Base-by-base conservation (phyloP, 768 basidiomycete species). In the Amyloporia xantha region DNA sequence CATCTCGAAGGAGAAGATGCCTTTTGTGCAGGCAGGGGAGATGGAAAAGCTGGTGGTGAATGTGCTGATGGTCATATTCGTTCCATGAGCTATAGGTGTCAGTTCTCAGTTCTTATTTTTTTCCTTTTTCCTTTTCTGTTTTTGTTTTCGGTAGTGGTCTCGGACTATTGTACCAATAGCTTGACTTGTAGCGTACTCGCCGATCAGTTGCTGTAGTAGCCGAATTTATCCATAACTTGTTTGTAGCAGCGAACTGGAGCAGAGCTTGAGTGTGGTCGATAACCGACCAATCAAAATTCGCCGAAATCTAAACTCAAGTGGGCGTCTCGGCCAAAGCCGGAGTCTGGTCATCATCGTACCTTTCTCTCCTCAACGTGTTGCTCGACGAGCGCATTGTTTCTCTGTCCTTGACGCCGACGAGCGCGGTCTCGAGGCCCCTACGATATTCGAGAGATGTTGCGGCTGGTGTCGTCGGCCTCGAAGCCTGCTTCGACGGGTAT, bases 41-140 rank as follows among this genome's bases (percentile, higher is more conserved):
- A 59, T 89, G 60, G 80, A 86, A 61, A 88, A 82, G 65, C 62
- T 90, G 48, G 73, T 87, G 4, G 84, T 90, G 19, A 89, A 90
- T 62, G 76, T 80, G n/a, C 62, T 89, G 44, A 57, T 90, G 40
- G 82, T 89, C 20, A 77, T 81, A 3, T 89, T 71, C 53, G 77
- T 89, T 54, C 79, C 81, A 41, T 84, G 41, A 49, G 24, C n/a
- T n/a, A n/a, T n/a, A n/a, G n/a, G n/a, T n/a, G n/a, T n/a, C n/a
- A n/a, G n/a, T 6, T 25, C 10, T n/a, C 24, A 21, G 4, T 21
- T 3, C 10, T 24, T 24, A 15, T 15, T 41, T 13, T 27, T 7
- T 3, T 5, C 28, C 28, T 27, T 17, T n/a, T 19, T 13, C 17
- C 19, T 45, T 20, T 6, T 33, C 44, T 2, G 3, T 19, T 36